phyloP scores from a whole-genome alignment of 2,329 filamentous ascomycete species.

The Leptoxyphium fumago region DNA sequence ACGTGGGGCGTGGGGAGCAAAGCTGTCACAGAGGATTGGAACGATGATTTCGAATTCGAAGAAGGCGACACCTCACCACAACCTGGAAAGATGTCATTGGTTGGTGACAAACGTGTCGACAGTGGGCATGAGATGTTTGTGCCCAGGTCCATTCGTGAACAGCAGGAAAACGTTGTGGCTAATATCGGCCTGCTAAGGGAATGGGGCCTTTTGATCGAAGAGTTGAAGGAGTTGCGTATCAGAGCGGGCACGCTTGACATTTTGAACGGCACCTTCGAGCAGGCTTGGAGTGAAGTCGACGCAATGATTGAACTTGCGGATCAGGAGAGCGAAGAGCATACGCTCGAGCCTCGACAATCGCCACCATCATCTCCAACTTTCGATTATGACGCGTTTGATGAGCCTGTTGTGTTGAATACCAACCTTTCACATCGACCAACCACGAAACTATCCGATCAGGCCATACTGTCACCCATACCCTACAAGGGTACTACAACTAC shows the following conservation, averaged over 20 bases:
- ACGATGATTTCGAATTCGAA: conserved; percentile 73
- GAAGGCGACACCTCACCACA: conserved; percentile 17
- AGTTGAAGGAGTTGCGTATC: conserved; percentile 61
- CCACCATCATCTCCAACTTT: conserved; percentile 42
- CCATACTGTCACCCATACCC: not conserved
- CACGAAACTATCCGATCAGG: not conserved
- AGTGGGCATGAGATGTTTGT: conserved; percentile 48
- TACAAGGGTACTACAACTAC: not conserved
- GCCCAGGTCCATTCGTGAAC: conserved; percentile 64
- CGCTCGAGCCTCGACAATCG: conserved; percentile 34
- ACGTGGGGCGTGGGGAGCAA: conserved; percentile 73
- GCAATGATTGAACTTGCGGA: conserved; percentile 76
- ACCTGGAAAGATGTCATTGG: conserved; percentile 17
- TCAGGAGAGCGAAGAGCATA: conserved; percentile 45
- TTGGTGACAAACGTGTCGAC: conserved; percentile 25
- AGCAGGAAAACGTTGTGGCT: conserved; percentile 66
- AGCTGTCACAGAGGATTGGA: conserved; percentile 73
- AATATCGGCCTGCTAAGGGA: conserved; percentile 76
- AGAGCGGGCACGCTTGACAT: conserved; percentile 55
- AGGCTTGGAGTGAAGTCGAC: conserved; percentile 67
- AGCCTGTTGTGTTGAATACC: conserved; percentile 19
- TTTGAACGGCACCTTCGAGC: conserved; percentile 42
- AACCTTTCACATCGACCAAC: not conserved
- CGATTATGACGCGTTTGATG: conserved; percentile 44
- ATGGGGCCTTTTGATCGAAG: conserved; percentile 66